phyloP scores from a whole-genome alignment of 495 filamentous ascomycete genomes.

The Daldinia childiae region DNA sequence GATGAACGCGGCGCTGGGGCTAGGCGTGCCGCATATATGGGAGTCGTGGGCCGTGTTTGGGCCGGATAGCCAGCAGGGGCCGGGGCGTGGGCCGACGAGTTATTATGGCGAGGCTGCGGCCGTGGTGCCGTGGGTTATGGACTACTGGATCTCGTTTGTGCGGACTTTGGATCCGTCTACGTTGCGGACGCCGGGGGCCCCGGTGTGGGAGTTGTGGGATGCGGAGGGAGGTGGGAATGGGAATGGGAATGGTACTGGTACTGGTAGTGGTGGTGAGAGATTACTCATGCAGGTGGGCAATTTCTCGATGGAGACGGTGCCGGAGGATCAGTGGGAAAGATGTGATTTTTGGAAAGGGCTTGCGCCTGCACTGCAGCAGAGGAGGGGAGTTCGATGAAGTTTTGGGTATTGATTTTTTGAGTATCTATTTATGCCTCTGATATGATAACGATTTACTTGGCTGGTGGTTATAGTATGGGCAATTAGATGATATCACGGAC shows the following conservation, averaged over 20 bases:
- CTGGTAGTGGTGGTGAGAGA: constrained; percentile 19
- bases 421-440: not conserved
- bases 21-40: constrained; percentile 50
- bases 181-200: constrained; percentile 31
- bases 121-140: constrained; percentile 44
- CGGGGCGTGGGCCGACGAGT: constrained; percentile 30
- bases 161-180: constrained; percentile 49
- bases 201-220: constrained; percentile 50
- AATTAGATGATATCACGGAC: not conserved
- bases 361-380: constrained; percentile 50
- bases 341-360: constrained; percentile 65
- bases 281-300: constrained; percentile 49
- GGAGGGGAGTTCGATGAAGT: not conserved
- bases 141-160: constrained; percentile 57
- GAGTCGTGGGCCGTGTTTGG: constrained; percentile 57
- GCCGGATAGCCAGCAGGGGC: constrained; percentile 44
- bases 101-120: constrained; percentile 37
- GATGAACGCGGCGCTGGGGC: constrained; percentile 31
- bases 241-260: not conserved
- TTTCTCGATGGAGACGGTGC: constrained; percentile 47
- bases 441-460: not conserved
- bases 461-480: not conserved
- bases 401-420: not conserved
- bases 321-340: constrained; percentile 48
- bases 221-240: not conserved